Evolutionary conservation across 768 basidiomycete genomes (phyloP).

Genomic region (Lactifluus subvellereus): DNA sequence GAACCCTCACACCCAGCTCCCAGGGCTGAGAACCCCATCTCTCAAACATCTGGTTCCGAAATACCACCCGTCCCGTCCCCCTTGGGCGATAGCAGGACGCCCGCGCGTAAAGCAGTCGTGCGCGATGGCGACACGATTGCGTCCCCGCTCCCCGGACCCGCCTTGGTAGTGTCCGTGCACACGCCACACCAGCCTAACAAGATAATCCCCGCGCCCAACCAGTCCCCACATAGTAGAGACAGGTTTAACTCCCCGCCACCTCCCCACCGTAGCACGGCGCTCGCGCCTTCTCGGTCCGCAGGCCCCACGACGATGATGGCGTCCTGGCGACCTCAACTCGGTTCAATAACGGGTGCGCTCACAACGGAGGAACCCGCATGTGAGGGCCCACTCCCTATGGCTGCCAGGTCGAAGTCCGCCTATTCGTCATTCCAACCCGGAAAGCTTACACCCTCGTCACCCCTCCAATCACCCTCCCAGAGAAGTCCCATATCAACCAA

Average conservation of each 20-base stretch:
- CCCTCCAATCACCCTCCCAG: not conserved
- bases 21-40: too few relatives aligned
- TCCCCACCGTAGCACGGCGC: too few relatives aligned
- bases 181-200: not conserved
- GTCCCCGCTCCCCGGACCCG: too few relatives aligned
- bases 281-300: not conserved
- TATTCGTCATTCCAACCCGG: not conserved
- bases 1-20: too few relatives aligned
- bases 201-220: too few relatives aligned
- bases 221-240: too few relatives aligned
- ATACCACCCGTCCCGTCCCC: too few relatives aligned
- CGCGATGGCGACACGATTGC: not conserved
- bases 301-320: too few relatives aligned
- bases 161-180: not conserved
- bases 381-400: not conserved
- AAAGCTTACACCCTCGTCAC: not conserved
- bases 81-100: not conserved
- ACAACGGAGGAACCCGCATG: not conserved
- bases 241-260: not conserved
- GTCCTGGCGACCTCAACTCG: not conserved
- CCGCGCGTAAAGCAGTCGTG: too few relatives aligned
- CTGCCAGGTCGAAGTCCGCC: not conserved
- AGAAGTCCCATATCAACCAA: too few relatives aligned
- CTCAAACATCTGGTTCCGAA: too few relatives aligned
- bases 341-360: too few relatives aligned